Evolutionary conservation across 2,329 filamentous ascomycete species (phyloP).

Genomic region (Penicillium corylophilum): DNA sequence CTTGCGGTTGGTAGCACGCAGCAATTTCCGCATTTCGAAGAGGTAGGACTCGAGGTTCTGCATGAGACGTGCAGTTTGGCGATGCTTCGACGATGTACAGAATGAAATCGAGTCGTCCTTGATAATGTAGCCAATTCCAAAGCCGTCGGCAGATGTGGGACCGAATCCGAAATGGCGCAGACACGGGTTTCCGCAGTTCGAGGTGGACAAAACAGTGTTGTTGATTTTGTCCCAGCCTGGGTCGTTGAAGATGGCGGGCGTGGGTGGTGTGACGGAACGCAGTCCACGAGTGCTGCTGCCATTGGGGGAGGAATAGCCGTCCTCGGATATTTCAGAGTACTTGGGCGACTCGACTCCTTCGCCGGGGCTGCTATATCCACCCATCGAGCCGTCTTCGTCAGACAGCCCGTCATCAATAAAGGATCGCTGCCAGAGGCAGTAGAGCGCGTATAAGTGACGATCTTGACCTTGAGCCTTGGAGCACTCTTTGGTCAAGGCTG

Average conservation of each 20-base stretch:
- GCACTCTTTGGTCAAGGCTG: slow-evolving; percentile 75
- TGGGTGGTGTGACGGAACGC: slow-evolving; percentile 43
- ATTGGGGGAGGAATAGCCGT: slow-evolving; percentile 37
- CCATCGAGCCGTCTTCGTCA: slow-evolving; percentile 54
- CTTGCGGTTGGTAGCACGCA: slow-evolving; percentile 66
- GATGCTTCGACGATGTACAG: slow-evolving; percentile 88
- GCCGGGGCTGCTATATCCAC: slow-evolving; percentile 63
- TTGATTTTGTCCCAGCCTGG: slow-evolving; percentile 92
- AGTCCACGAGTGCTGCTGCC: slow-evolving; percentile 56
- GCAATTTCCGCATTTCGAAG: slow-evolving; percentile 80
- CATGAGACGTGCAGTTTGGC: slow-evolving; percentile 87
- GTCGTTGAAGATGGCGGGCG: slow-evolving; percentile 81
- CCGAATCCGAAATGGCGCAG: slow-evolving; percentile 96
- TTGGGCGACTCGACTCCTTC: slow-evolving; percentile 32
- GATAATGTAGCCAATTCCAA: slow-evolving; percentile 98
- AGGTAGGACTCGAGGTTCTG: slow-evolving; percentile 89
- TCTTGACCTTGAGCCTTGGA: slow-evolving; percentile 90
- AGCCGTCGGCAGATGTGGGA: slow-evolving; percentile 87
- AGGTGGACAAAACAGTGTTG: slow-evolving; percentile 89
- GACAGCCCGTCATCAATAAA: slow-evolving; percentile 67
- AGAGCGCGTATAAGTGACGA: slow-evolving; percentile 87
- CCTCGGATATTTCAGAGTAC: slow-evolving; percentile 42
- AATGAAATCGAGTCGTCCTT: slow-evolving; percentile 90
- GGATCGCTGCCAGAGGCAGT: slow-evolving; percentile 89
- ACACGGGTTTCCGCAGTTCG: slow-evolving; percentile 97